These are phyloP conservation scores for Mytilinidion resinicola DNA, from an alignment of 495 filamentous ascomycete genomes.

Conservation along the genomic window DNA sequence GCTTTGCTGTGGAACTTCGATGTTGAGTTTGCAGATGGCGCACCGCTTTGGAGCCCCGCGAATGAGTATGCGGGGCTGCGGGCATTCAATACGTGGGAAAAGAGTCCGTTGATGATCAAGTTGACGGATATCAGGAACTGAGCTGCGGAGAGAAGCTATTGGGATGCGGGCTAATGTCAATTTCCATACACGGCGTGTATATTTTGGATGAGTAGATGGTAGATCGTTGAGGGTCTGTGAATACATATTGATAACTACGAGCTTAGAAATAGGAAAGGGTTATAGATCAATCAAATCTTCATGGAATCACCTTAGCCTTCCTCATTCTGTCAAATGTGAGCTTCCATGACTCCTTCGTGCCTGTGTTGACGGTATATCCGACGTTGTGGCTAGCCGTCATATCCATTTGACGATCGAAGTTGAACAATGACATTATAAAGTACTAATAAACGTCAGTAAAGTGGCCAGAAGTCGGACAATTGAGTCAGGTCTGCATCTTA, in stretches of 20 bases:
- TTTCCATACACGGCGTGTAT: not conserved
- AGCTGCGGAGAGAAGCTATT: not conserved
- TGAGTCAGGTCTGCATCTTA: not conserved
- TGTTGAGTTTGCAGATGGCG: slow-evolving; percentile 21
- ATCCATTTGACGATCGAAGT: slow-evolving; percentile 38
- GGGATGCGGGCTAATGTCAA: not conserved
- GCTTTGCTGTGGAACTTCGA: slow-evolving; percentile 34
- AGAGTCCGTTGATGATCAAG: slow-evolving; percentile 25
- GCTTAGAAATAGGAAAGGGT: not conserved
- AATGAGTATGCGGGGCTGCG: slow-evolving; percentile 21
- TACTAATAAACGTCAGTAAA: slow-evolving; percentile 28
- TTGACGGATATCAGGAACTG: slow-evolving; percentile 24
- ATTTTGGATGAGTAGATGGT: not conserved
- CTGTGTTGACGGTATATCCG: slow-evolving; percentile 30
- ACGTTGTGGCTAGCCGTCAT: slow-evolving; percentile 33
- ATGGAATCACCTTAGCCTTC: slow-evolving; percentile 35
- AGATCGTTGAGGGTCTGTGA: not conserved
- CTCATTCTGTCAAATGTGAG: slow-evolving; percentile 37
- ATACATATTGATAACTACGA: not conserved
- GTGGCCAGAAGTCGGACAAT: not conserved
- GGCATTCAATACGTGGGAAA: slow-evolving; percentile 32
- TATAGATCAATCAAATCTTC: slow-evolving; percentile 6
- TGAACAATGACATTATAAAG: slow-evolving; percentile 40
- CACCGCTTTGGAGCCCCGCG: slow-evolving; percentile 18
- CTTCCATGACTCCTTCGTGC: slow-evolving; percentile 34